Base-by-base conservation (phyloP, 768 basidiomycete species). In the Strobilomyces echinocephalus region DNA sequence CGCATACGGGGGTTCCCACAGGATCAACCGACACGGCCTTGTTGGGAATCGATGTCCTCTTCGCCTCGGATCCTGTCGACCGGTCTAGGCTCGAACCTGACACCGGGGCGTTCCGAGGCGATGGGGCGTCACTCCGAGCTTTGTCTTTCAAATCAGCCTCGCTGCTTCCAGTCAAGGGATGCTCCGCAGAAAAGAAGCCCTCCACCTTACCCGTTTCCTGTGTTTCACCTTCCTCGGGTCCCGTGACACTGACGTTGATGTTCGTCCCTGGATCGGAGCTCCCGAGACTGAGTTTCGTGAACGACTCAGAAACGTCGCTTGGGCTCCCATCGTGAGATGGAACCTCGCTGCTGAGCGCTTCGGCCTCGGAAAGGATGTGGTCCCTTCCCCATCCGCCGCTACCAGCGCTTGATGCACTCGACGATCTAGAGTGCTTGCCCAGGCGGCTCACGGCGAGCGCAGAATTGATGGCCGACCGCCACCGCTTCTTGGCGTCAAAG, bases 401-500 rank as follows among this genome's bases (percentile, higher is more conserved):
- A 36, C 64, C 70, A 31, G 61, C 5, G 44, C 67, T 71, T 31
- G 65, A 66, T 16, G 58, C 56, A 33, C 63, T 71, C 24, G 64
- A 55, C 5, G 60, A 41, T 30, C 67, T 54, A n/a, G 71, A 59
- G 31, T 54, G 58, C 39, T 45, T 68, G 44, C 68, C 63, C 24
- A 71, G 57, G 50, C 70, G 69, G 16, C 71, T 55, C 31, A 76
- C 8, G 18, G 74, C 75, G 16, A 74, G 73, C n/a, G 79, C 73
- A 38, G 74, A 72, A 47, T 69, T 64, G 60, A 94, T 90, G 14
- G 88, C 88, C 2, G 75, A 72, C 46, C 81, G 79, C 92, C 91
- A 94, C 36, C 78, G 78, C 2, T 82, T 84, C 40, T 77, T 78
- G 0, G 91, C 79, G 63, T 91, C 77, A 70, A 95, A 95, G 74